phyloP scores from a whole-genome alignment of 495 filamentous ascomycete species.

The Trichoderma gamsii region DNA sequence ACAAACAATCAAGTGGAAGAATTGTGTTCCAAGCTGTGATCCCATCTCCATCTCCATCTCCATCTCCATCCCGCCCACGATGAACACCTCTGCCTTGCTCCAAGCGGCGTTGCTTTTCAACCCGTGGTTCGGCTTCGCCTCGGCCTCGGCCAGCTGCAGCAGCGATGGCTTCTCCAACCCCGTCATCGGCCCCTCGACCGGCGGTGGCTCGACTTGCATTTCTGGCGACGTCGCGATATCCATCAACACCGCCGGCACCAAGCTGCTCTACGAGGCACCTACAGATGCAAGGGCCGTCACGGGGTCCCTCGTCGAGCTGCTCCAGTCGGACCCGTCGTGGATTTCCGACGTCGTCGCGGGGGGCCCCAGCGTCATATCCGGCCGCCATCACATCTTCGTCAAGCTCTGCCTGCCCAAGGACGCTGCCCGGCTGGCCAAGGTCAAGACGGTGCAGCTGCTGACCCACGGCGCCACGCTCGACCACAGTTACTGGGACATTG shows the following conservation, averaged over 20 bases:
- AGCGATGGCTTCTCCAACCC: neutral
- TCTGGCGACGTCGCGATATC: neutral
- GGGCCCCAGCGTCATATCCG: neutral
- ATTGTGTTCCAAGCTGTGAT: neutral
- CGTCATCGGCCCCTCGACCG: neutral
- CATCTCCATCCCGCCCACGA: neutral
- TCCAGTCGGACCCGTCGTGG: neutral
- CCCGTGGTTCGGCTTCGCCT: neutral
- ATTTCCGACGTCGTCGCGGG: neutral
- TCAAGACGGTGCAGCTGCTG: neutral
- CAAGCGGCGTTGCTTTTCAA: neutral
- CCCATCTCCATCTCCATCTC: neutral
- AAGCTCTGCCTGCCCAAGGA: neutral
- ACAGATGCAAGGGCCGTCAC: neutral
- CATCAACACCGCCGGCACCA: neutral
- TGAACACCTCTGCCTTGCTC: neutral
- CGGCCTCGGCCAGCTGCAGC: neutral
- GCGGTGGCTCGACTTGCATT: conserved; percentile 1
- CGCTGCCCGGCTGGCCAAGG: neutral
- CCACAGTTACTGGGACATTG: neutral
- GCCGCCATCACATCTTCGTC: neutral
- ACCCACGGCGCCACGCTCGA: neutral
- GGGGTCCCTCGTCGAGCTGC: neutral
- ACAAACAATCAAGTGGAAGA: too few species aligned
- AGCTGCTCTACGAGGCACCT: neutral